Conservation (phyloP, 2,329 filamentous ascomycete species). For the Onygenales sp. region DNA sequence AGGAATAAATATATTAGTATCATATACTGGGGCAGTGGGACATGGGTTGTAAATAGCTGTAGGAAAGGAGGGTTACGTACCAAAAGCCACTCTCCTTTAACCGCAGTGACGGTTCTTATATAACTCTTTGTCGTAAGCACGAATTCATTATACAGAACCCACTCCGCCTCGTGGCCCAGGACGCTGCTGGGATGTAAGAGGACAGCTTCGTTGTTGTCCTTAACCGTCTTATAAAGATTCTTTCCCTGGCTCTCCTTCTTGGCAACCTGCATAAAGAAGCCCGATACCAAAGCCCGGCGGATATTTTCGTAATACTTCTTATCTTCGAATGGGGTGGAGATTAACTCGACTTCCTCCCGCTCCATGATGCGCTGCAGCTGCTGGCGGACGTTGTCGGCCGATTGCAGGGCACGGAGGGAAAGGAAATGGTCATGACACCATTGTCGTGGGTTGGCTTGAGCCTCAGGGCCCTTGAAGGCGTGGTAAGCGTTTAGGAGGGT, state of each 20-base stretch:
- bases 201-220: slow-evolving; percentile 81
- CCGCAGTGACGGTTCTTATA: slow-evolving; percentile 83
- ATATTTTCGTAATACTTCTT: slow-evolving; percentile 99
- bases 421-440: slow-evolving; percentile 98
- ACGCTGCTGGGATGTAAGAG: slow-evolving; percentile 90
- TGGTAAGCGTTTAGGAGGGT: slow-evolving; percentile 97
- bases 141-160: slow-evolving; percentile 98
- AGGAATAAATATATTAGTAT: background rate
- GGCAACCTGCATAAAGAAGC: slow-evolving; percentile 99
- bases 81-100: slow-evolving; percentile 89
- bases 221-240: slow-evolving; percentile 79
- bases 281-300: slow-evolving; percentile 77
- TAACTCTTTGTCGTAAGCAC: slow-evolving; percentile 98
- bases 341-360: slow-evolving; percentile 70
- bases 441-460: slow-evolving; percentile 65
- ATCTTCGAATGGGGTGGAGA: slow-evolving; percentile 84
- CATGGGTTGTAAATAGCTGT: background rate
- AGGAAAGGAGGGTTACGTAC: slow-evolving; percentile 44
- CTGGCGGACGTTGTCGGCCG: slow-evolving; percentile 84
- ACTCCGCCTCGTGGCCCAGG: slow-evolving; percentile 78
- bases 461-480: slow-evolving; percentile 72
- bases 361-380: slow-evolving; percentile 98
- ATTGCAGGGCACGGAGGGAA: slow-evolving; percentile 76
- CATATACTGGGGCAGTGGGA: background rate
- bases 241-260: slow-evolving; percentile 85